These are phyloP conservation scores for Echeveria elegans DNA, from an alignment of 164 flowering plant genomes.

Conservation along the genomic window DNA sequence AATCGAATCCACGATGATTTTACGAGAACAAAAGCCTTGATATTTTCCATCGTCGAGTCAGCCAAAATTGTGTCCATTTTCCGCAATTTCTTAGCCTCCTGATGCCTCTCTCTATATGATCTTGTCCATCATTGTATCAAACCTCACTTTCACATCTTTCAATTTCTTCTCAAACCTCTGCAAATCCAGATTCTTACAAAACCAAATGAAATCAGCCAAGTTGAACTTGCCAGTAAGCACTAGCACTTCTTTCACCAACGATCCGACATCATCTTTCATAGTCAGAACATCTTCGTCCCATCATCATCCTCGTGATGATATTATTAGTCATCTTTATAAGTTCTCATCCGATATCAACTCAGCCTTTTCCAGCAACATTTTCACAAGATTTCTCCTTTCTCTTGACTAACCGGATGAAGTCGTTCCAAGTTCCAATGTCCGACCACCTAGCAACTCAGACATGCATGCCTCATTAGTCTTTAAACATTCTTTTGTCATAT, in stretches of 20 bases:
- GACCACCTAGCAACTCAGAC: conserved; percentile 10
- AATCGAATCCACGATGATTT: too few relatives aligned
- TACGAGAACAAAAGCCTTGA: conserved; percentile 9
- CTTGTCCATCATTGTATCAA: conserved; percentile 9
- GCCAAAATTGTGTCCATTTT: neutral
- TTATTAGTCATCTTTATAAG: neutral
- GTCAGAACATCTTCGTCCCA: conserved; percentile 9
- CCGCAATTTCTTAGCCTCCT: neutral
- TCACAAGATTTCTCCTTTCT: neutral
- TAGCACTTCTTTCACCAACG: neutral
- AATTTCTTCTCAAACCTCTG: conserved; percentile 8
- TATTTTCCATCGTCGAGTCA: conserved; percentile 6
- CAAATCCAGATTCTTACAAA: conserved; percentile 9
- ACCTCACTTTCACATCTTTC: neutral
- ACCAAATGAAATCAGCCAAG: neutral
- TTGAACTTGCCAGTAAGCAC: conserved; percentile 9
- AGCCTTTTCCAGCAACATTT: neutral
- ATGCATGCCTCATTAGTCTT: conserved; percentile 10
- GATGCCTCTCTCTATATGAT: neutral
- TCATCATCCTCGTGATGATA: conserved; percentile 2
- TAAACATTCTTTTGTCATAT: conserved; percentile 11
- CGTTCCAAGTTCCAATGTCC: neutral
- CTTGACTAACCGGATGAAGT: conserved; percentile 5
- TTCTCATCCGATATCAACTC: conserved; percentile 10
- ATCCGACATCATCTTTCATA: conserved; percentile 9